Evolutionary conservation across 1,139 yeast species (phyloP).

Genomic region (Hansenula lynferdii): DNA sequence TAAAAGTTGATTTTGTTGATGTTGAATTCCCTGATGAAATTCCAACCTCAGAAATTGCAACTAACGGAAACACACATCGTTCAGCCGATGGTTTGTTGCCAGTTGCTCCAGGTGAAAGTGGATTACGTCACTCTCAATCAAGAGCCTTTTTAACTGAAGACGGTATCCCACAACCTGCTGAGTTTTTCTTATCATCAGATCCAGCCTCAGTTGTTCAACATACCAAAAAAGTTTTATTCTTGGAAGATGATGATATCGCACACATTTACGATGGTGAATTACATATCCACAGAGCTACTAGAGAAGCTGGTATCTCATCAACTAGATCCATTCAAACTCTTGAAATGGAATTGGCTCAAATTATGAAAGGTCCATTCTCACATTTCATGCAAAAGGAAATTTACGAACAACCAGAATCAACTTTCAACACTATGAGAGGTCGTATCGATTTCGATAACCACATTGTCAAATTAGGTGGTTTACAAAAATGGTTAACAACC

Average conservation of each 20-base stretch:
- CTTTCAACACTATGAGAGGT: constrained; percentile 99
- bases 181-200: constrained; percentile 94
- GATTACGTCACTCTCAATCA: constrained; percentile 82
- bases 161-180: constrained; percentile 91
- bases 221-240: constrained; percentile 92
- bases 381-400: constrained; percentile 99
- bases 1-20: constrained; percentile 97
- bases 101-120: constrained; percentile 28
- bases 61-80: constrained; percentile 13
- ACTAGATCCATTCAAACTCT: constrained; percentile 94
- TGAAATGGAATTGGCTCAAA: constrained; percentile 95
- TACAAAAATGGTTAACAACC: constrained; percentile 77
- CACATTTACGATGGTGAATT: constrained; percentile 98
- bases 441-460: constrained; percentile 88
- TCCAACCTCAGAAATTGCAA: constrained; percentile 21
- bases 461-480: constrained; percentile 83
- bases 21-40: constrained; percentile 81
- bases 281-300: constrained; percentile 95
- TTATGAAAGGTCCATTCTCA: constrained; percentile 94
- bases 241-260: constrained; percentile 98
- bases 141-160: constrained; percentile 91
- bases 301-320: constrained; percentile 85
- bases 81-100: constrained; percentile 15
- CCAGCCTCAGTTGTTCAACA: constrained; percentile 98
- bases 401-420: constrained; percentile 97